phyloP scores from a whole-genome alignment of 1,284 basidiomycete species.

The Lentinus polychrous region DNA sequence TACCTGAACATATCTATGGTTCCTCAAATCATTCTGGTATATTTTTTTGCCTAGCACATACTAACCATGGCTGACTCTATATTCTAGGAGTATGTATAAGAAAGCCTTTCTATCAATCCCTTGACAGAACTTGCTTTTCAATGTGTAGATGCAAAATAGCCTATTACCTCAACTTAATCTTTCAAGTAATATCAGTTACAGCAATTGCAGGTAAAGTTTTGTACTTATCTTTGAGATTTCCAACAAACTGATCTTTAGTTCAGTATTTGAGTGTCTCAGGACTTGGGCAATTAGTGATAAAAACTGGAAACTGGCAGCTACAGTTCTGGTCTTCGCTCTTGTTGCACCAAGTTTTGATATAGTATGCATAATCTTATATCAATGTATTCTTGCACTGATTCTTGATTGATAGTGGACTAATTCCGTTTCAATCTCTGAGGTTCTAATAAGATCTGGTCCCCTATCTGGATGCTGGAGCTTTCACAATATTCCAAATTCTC shows the following conservation, averaged over 20 bases:
- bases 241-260: neutral
- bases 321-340: neutral
- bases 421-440: neutral
- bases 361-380: too few relatives aligned
- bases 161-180: neutral
- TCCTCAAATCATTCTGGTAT: neutral
- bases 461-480: too few relatives aligned
- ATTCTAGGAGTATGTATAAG: neutral
- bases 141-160: neutral
- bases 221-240: neutral
- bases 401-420: neutral
- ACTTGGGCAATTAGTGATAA: neutral
- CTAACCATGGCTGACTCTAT: too few relatives aligned
- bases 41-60: too few relatives aligned
- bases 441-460: neutral
- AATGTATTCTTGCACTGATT: too few relatives aligned
- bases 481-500: too few relatives aligned
- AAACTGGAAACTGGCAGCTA: neutral
- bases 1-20: neutral
- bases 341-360: neutral
- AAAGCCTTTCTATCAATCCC: neutral
- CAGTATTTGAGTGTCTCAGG: conserved; percentile 1
- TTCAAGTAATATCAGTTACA: too few relatives aligned
- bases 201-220: too few relatives aligned
- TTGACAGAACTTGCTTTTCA: too few relatives aligned